phyloP scores from a whole-genome alignment of 148 eudicot genomes.

The Chenopodium quinoa region DNA sequence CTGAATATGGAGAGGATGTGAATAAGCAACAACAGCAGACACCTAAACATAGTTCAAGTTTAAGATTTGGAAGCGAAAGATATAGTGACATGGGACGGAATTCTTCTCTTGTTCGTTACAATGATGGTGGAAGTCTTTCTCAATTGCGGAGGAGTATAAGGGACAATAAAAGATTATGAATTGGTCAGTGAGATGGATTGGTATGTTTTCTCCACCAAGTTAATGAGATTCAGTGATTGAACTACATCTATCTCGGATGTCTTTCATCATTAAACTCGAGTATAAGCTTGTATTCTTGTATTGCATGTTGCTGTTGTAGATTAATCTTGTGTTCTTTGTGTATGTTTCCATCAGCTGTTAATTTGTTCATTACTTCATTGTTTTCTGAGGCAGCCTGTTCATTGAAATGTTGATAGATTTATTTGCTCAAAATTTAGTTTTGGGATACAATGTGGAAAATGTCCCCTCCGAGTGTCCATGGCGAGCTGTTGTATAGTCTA shows the following conservation, averaged over 20 bases:
- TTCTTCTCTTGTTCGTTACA: not conserved
- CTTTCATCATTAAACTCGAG: slow-evolving; percentile 20
- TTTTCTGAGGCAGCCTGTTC: slow-evolving; percentile 14
- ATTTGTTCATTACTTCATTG: slow-evolving; percentile 12
- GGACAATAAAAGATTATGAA: slow-evolving; percentile 21
- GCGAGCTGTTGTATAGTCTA: slow-evolving; percentile 20
- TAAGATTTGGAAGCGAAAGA: slow-evolving; percentile 34
- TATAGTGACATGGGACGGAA: slow-evolving; percentile 16
- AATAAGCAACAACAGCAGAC: slow-evolving; percentile 25
- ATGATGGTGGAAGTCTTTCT: slow-evolving; percentile 18
- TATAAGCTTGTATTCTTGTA: slow-evolving; percentile 28
- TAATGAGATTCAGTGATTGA: not conserved
- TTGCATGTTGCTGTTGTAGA: slow-evolving; percentile 22
- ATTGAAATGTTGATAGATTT: slow-evolving; percentile 26
- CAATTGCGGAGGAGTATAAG: slow-evolving; percentile 23
- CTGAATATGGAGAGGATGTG: slow-evolving; percentile 33
- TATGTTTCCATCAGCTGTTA: slow-evolving; percentile 9
- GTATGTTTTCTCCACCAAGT: not conserved
- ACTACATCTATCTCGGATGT: slow-evolving; percentile 16
- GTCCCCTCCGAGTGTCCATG: not conserved
- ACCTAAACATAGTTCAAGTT: slow-evolving; percentile 28
- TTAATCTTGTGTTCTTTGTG: slow-evolving; percentile 19
- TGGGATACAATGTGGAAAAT: slow-evolving; percentile 9
- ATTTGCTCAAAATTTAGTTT: slow-evolving; percentile 4
- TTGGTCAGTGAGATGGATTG: slow-evolving; percentile 6